phyloP scores from a whole-genome alignment of 768 basidiomycete species.

The Tubosaeta brunneosetosa region DNA sequence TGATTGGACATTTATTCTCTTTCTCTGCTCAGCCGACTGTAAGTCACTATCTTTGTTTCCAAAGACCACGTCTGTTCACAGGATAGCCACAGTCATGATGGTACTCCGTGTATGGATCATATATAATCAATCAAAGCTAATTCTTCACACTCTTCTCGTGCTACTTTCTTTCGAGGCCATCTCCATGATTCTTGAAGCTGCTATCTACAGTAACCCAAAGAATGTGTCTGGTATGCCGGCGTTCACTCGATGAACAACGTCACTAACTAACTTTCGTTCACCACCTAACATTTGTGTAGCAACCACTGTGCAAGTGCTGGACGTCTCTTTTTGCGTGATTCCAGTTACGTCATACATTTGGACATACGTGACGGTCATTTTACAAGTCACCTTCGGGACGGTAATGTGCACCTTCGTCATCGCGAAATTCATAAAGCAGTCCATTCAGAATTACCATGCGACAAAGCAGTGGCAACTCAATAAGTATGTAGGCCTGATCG shows the following conservation, averaged over 20 bases:
- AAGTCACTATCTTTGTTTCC: not conserved
- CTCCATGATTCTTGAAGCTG: not conserved
- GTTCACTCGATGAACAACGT: not conserved
- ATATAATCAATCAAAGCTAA: conserved; percentile 7
- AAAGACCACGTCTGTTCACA: not conserved
- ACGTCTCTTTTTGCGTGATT: not conserved
- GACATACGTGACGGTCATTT: not conserved
- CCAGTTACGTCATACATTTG: not conserved
- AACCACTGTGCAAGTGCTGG: not conserved
- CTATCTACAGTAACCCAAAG: not conserved
- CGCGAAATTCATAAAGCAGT: conserved; percentile 1
- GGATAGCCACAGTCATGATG: not conserved
- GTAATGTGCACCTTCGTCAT: not conserved
- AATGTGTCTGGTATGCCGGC: not conserved
- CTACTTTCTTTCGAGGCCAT: not conserved
- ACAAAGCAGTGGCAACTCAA: conserved; percentile 6
- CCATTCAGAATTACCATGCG: not conserved
- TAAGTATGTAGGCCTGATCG: conserved; percentile 5
- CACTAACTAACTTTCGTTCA: not conserved
- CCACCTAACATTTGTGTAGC: not conserved
- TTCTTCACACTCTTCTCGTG: not conserved
- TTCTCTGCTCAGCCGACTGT: conserved; percentile 5
- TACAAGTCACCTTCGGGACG: not conserved
- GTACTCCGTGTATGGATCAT: conserved; percentile 10
- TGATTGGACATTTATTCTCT: not conserved